Percentiles rank a stretch among this genome's conserved stretches.
Conservation (phyloP, 495 filamentous ascomycete genomes). For the Annulohypoxylon moriforme region DNA sequence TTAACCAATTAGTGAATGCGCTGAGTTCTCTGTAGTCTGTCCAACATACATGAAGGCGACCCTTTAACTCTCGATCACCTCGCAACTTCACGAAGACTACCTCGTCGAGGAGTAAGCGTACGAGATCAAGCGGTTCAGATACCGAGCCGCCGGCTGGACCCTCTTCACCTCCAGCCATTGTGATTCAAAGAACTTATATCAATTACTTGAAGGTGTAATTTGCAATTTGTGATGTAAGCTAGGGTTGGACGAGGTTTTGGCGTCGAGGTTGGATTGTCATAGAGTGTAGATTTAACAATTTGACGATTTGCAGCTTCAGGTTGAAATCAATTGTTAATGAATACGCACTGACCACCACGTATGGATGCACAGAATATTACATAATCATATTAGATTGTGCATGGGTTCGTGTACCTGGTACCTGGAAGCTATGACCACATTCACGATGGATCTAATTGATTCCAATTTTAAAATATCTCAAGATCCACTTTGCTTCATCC, state of each 20-base stretch:
- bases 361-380: neutral
- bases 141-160: constrained; percentile 65
- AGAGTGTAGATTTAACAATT: neutral
- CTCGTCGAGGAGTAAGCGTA: constrained; percentile 92
- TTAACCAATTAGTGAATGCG: constrained; percentile 16
- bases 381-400: neutral
- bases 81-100: constrained; percentile 96
- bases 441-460: neutral
- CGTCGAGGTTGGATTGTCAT: constrained; percentile 1
- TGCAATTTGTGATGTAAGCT: neutral
- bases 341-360: constrained; percentile 3
- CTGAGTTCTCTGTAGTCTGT: neutral
- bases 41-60: constrained; percentile 83
- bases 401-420: neutral
- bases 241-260: neutral
- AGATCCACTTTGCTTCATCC: neutral
- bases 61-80: constrained; percentile 95
- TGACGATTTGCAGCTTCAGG: neutral
- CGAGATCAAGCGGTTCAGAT: constrained; percentile 92
- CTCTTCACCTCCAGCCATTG: constrained; percentile 81
- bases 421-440: constrained; percentile 9
- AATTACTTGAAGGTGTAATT: neutral
- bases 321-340: constrained; percentile 22
- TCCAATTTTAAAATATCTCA: neutral
- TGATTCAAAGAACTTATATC: neutral